These are phyloP conservation scores for Cryphonectria japonica DNA, from an alignment of 2,329 filamentous ascomycete genomes.

Conservation along the genomic window DNA sequence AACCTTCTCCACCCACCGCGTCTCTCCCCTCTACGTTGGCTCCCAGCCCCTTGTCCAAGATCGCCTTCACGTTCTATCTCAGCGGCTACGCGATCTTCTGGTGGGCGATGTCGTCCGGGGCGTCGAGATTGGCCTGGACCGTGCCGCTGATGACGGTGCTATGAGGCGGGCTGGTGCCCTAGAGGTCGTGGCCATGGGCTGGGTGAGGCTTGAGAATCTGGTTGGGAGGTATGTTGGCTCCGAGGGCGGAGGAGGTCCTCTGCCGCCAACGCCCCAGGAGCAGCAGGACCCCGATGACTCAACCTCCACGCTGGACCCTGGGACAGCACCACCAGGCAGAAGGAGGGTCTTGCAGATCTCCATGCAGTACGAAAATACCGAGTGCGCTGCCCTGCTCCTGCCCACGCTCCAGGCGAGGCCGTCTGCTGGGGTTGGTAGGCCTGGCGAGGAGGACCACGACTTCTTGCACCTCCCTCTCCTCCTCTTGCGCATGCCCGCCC, in stretches of 20 bases:
- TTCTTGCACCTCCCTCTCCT: slow-evolving; percentile 58
- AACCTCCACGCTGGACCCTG: slow-evolving; percentile 23
- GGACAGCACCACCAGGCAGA: slow-evolving; percentile 29
- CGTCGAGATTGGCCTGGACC: slow-evolving; percentile 55
- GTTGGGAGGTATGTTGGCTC: slow-evolving; percentile 37
- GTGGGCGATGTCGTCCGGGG: slow-evolving; percentile 65
- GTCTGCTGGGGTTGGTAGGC: background rate
- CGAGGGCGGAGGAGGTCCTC: slow-evolving; percentile 13
- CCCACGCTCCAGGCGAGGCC: slow-evolving; percentile 38
- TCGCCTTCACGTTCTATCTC: slow-evolving; percentile 49
- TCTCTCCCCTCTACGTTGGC: slow-evolving; percentile 57
- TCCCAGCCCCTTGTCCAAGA: slow-evolving; percentile 41
- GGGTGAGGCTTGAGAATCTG: slow-evolving; percentile 43
- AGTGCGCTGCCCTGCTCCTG: slow-evolving; percentile 55
- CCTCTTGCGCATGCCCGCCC: slow-evolving; percentile 58
- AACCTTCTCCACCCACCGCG: slow-evolving; percentile 60
- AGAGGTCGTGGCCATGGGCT: slow-evolving; percentile 52
- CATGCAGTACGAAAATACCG: slow-evolving; percentile 57
- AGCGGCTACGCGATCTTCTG: slow-evolving; percentile 56
- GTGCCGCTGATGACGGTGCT: slow-evolving; percentile 42
- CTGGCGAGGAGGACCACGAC: slow-evolving; percentile 24
- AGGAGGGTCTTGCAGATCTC: slow-evolving; percentile 48
- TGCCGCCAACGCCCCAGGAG: slow-evolving; percentile 11
- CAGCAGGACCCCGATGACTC: slow-evolving; percentile 17
- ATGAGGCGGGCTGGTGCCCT: slow-evolving; percentile 48